Conservation (phyloP, 352 stramenopile genomes). For the Lagenidium sp. region DNA sequence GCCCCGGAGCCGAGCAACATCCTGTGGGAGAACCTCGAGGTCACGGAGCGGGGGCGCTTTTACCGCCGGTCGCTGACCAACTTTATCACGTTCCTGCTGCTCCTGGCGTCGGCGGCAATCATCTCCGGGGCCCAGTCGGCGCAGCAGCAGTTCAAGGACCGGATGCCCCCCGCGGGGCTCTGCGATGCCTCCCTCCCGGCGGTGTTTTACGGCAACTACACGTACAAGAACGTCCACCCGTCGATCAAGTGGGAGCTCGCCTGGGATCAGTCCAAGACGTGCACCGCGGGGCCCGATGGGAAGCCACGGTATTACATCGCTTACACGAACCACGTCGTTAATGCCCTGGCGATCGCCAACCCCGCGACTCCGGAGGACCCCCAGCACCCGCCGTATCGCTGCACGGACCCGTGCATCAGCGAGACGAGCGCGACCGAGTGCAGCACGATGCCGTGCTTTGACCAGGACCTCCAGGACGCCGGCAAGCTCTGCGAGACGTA, state of each 20-base stretch:
- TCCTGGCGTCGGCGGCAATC: conserved; percentile 30
- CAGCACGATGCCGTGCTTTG: conserved; percentile 37
- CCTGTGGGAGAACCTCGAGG: conserved; percentile 29
- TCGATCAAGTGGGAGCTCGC: conserved; percentile 18
- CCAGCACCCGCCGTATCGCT: conserved; percentile 13
- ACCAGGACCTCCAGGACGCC: conserved; percentile 14
- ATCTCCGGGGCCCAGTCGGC: conserved; percentile 33
- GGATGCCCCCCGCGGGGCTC: conserved; percentile 23
- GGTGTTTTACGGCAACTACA: conserved; percentile 24
- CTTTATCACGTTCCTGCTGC: conserved; percentile 31
- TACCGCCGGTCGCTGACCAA: conserved; percentile 15
- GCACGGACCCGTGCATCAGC: conserved; percentile 27
- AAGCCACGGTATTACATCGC: conserved; percentile 22
- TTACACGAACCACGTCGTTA: conserved; percentile 20
- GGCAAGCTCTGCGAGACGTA: conserved; percentile 23
- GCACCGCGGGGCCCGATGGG: conserved; percentile 6
- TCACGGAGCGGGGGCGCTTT: conserved; percentile 6
- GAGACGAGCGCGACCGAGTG: conserved; percentile 15
- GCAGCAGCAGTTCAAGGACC: conserved; percentile 25
- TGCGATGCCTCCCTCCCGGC: conserved; percentile 24
- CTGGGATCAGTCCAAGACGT: conserved; percentile 16
- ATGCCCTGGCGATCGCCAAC: conserved; percentile 10
- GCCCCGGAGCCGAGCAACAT: conserved; percentile 29
- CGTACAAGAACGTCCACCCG: conserved; percentile 8
- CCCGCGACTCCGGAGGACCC: conserved; percentile 1